Conservation (phyloP, 164 flowering plant species). For the Tinospora cordifolia region DNA sequence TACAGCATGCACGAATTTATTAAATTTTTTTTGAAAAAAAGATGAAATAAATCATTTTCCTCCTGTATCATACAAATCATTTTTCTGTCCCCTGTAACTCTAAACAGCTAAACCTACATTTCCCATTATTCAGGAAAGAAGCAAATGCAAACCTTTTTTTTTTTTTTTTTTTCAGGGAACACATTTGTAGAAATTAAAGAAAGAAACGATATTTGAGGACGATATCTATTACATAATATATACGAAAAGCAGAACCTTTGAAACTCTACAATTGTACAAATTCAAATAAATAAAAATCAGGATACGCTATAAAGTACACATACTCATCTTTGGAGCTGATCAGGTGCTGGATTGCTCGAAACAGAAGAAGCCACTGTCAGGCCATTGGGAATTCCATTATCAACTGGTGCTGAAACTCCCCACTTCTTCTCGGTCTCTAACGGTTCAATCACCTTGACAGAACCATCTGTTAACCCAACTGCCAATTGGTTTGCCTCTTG, state of each 20-base stretch:
- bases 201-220: background rate
- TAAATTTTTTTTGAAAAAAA: too few relatives aligned
- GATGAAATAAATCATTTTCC: too few relatives aligned
- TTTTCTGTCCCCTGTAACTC: too few relatives aligned
- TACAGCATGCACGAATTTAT: too few relatives aligned
- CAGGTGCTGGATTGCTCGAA: constrained; percentile 54
- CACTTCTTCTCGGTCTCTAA: constrained; percentile 68
- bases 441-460: constrained; percentile 78
- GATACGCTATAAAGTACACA: background rate
- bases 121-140: background rate
- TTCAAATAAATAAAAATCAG: background rate
- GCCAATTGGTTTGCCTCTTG: constrained; percentile 82
- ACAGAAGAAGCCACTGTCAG: constrained; percentile 50
- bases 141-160: too few relatives aligned
- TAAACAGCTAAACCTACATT: background rate
- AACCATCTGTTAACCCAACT: constrained; percentile 68
- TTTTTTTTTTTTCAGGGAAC: background rate
- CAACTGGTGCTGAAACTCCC: constrained; percentile 54
- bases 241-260: background rate
- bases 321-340: constrained; percentile 56
- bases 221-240: background rate
- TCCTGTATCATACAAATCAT: too few relatives aligned
- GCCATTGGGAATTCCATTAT: constrained; percentile 47
- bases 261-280: constrained; percentile 3
- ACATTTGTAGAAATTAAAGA: background rate